phyloP scores from a whole-genome alignment of 176 grass and related monocot species.

The Saccharum spontaneum region DNA sequence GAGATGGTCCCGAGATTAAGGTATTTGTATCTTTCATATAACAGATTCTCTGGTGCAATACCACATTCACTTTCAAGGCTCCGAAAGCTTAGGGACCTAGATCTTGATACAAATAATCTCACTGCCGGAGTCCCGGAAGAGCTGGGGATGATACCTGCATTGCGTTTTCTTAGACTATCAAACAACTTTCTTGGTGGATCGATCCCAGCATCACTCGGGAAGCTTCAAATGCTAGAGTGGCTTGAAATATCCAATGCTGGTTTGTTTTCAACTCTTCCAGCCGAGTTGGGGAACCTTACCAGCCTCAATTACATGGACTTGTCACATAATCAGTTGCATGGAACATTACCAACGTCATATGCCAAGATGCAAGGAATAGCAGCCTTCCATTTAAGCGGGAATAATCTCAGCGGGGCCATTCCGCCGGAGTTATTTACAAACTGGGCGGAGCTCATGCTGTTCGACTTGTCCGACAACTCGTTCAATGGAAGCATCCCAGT shows the following conservation, averaged over 20 bases:
- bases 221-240: background rate
- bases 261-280: slow-evolving; percentile 24
- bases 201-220: slow-evolving; percentile 11
- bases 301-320: background rate
- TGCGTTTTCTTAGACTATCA: background rate
- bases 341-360: no score
- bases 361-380: no score
- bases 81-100: background rate
- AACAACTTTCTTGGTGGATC: slow-evolving; percentile 1
- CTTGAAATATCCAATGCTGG: background rate
- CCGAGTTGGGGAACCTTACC: background rate
- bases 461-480: no score
- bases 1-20: background rate
- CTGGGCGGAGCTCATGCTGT: rapidly evolving
- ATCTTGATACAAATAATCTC: slow-evolving; percentile 7
- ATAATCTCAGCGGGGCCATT: no score
- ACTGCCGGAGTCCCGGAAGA: slow-evolving; percentile 3
- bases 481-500: no score
- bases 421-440: no score
- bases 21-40: slow-evolving; percentile 33
- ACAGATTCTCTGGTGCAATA: background rate
- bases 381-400: no score
- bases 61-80: slow-evolving; percentile 6
- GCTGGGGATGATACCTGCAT: background rate
- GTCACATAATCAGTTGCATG: no score